Evolutionary conservation across 208 protist species (phyloP).

Genomic region (Crithidia expoeki): DNA sequence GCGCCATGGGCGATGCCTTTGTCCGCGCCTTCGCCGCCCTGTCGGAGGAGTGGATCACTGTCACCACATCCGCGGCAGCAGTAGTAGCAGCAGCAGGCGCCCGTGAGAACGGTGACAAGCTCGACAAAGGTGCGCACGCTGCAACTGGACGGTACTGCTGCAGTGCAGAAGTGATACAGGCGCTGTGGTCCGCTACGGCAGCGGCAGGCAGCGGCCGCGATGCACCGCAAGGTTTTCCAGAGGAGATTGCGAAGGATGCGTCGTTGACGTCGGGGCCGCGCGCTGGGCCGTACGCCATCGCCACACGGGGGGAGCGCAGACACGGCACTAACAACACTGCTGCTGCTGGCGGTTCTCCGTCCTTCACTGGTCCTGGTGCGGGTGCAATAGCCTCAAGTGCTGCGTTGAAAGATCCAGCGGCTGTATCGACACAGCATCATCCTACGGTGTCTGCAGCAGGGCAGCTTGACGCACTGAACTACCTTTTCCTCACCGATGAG

Average conservation of each 20-base stretch:
- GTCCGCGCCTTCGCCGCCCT: slow-evolving; percentile 25
- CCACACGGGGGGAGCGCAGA: slow-evolving; percentile 60
- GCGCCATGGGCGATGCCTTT: slow-evolving; percentile 35
- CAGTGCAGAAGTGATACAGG: slow-evolving; percentile 12
- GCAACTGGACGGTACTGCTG: background rate
- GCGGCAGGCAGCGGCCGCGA: slow-evolving; percentile 27
- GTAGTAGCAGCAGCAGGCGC: background rate
- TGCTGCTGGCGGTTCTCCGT: background rate
- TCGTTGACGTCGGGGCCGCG: slow-evolving; percentile 1
- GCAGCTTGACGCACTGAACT: slow-evolving; percentile 31
- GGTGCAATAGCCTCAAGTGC: background rate
- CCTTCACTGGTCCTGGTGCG: background rate
- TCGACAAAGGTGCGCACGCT: background rate
- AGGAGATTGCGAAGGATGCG: slow-evolving; percentile 1
- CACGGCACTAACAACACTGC: background rate
- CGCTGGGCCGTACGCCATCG: slow-evolving; percentile 66
- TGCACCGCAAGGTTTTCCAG: slow-evolving; percentile 7
- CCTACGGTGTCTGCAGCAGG: slow-evolving; percentile 18
- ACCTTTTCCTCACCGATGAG: slow-evolving; percentile 28
- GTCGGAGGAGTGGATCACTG: slow-evolving; percentile 20
- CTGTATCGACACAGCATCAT: background rate
- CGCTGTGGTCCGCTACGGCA: slow-evolving; percentile 30
- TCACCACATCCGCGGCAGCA: background rate
- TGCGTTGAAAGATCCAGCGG: background rate
- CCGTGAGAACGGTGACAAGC: slow-evolving; percentile 7